These are phyloP conservation scores for Phytopythium mirpurense DNA, from an alignment of 352 stramenopile species.

Conservation along the genomic window DNA sequence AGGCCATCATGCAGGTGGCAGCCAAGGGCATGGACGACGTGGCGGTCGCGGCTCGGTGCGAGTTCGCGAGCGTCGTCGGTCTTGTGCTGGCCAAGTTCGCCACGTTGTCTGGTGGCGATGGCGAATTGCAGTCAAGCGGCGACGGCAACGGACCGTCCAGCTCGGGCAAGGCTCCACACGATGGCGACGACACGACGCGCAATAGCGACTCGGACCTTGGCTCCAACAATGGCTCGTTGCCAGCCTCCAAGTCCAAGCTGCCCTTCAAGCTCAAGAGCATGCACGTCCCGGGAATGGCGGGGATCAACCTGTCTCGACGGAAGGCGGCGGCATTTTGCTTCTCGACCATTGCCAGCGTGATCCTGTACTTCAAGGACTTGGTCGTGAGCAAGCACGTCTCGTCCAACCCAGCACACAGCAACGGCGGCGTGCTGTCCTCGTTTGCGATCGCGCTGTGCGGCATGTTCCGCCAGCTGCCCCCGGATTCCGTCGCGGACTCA, in stretches of 20 bases:
- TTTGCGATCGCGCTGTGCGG: slow-evolving; percentile 69
- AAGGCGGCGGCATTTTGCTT: slow-evolving; percentile 63
- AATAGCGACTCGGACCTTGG: slow-evolving; percentile 1
- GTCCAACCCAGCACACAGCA: slow-evolving; percentile 36
- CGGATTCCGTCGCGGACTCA: slow-evolving; percentile 49
- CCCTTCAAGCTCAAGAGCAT: slow-evolving; percentile 61
- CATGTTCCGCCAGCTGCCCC: slow-evolving; percentile 71
- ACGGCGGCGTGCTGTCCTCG: slow-evolving; percentile 66
- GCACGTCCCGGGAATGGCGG: slow-evolving; percentile 59
- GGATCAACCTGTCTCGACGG: slow-evolving; percentile 47
- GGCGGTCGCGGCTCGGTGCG: slow-evolving; percentile 18
- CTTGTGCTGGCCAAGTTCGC: slow-evolving; percentile 77
- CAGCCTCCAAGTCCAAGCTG: slow-evolving; percentile 43
- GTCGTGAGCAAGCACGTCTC: slow-evolving; percentile 58
- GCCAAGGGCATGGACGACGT: slow-evolving; percentile 77
- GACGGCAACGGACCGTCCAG: slow-evolving; percentile 14
- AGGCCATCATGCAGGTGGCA: slow-evolving; percentile 65
- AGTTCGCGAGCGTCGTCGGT: slow-evolving; percentile 36
- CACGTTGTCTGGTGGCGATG: slow-evolving; percentile 35
- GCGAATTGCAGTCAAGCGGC: slow-evolving; percentile 28
- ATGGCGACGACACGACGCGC: slow-evolving; percentile 13
- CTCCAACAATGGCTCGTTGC: not conserved
- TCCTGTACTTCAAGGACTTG: slow-evolving; percentile 78
- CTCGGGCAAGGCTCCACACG: slow-evolving; percentile 1
- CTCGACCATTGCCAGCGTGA: slow-evolving; percentile 64